phyloP scores from a whole-genome alignment of 2,329 filamentous ascomycete genomes.

The Alternaria incomplexa region DNA sequence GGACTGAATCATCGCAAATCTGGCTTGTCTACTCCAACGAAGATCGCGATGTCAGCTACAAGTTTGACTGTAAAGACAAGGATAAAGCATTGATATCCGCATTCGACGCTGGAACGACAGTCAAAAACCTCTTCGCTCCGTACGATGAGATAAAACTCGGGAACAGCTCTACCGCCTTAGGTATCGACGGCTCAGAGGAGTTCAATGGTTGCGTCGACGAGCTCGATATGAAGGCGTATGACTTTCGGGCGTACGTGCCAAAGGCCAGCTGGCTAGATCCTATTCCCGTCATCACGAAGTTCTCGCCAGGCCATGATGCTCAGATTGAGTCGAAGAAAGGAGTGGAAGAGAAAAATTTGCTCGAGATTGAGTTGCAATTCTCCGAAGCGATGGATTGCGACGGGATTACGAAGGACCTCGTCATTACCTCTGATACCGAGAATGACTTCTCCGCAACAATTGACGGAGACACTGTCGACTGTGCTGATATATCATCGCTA shows the following conservation, averaged over 20 bases:
- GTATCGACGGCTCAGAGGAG: constrained; percentile 31
- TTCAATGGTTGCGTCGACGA: constrained; percentile 64
- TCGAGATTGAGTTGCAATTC: neutral
- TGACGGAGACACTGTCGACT: neutral
- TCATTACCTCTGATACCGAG: neutral
- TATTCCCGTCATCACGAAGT: constrained; percentile 64
- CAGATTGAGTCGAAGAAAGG: constrained; percentile 60
- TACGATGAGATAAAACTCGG: constrained; percentile 63
- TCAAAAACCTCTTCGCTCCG: constrained; percentile 69
- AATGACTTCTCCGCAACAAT: neutral
- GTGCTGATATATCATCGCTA: neutral
- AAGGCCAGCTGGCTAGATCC: constrained; percentile 58
- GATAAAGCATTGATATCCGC: constrained; percentile 53
- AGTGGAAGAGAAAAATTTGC: constrained; percentile 22
- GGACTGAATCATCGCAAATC: neutral
- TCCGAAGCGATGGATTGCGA: neutral
- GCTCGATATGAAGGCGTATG: constrained; percentile 62
- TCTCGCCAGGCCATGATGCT: constrained; percentile 66
- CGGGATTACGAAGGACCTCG: neutral
- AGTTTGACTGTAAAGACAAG: constrained; percentile 46
- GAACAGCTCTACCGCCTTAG: constrained; percentile 52
- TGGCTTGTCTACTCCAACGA: neutral
- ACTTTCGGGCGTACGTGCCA: constrained; percentile 67
- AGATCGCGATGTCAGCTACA: neutral
- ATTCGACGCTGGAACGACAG: constrained; percentile 60